Conservation (phyloP, 2,329 filamentous ascomycete species). For the Scolecobasidium constrictum region DNA sequence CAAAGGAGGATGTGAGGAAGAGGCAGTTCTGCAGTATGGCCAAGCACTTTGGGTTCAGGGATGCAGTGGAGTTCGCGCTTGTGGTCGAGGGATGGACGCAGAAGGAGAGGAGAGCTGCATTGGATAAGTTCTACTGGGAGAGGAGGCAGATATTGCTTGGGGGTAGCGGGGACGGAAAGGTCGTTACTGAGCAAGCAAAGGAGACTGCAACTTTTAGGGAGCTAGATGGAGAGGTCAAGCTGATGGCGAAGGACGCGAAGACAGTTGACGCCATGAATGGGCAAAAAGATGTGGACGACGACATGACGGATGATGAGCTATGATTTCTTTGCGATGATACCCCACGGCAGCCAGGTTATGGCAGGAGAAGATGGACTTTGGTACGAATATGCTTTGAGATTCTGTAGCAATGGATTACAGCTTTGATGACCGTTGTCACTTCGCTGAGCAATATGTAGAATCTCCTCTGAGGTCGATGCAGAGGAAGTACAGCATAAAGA, state of each 20-base stretch:
- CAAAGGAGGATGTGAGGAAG: slow-evolving; percentile 60
- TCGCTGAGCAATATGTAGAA: no score
- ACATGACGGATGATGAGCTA: slow-evolving; percentile 6
- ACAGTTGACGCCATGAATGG: background rate
- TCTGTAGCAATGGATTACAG: no score
- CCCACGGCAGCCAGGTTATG: no score
- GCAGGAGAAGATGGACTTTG: no score
- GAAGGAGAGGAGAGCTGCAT: slow-evolving; percentile 63
- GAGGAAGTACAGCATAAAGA: no score
- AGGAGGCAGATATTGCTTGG: slow-evolving; percentile 40
- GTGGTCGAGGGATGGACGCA: slow-evolving; percentile 87
- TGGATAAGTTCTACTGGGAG: slow-evolving; percentile 69
- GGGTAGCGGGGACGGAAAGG: background rate
- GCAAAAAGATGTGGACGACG: background rate
- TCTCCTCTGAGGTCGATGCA: no score
- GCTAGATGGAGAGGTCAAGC: background rate
- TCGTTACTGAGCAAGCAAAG: background rate
- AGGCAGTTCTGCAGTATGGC: slow-evolving; percentile 92
- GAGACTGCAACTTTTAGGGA: background rate
- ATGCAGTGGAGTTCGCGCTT: slow-evolving; percentile 74
- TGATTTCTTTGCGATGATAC: no score
- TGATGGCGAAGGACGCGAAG: background rate
- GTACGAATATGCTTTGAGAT: no score
- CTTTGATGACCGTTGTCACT: no score
- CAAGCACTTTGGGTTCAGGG: slow-evolving; percentile 61